Base-by-base conservation (phyloP, 163 green algal species). In the Prototheca wickerhamii region DNA sequence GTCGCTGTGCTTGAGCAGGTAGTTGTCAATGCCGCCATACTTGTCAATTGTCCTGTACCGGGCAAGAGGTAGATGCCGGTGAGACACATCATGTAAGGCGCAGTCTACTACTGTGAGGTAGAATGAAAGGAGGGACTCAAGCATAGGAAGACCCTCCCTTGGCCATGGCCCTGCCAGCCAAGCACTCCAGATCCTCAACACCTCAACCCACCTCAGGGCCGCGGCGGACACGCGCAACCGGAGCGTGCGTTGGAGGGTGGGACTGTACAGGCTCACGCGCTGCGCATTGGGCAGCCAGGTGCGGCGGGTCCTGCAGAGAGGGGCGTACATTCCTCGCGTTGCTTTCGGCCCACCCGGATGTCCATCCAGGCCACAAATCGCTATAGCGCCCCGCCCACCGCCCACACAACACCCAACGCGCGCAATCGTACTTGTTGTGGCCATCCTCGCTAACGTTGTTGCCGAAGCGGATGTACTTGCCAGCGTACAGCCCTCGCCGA, bases 401-500 rank as follows among this genome's bases (percentile, higher is more conserved):
- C n/a, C n/a, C n/a, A n/a, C n/a, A n/a, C n/a, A n/a, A n/a, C n/a
- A n/a, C n/a, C n/a, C n/a, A n/a, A n/a, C n/a, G n/a, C n/a, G n/a
- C n/a, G n/a, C n/a, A n/a, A n/a, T n/a, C n/a, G n/a, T 46, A 93
- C 87, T 80, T 91, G 69, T 94, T 92, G 63, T 80, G 84, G 32
- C 86, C 89, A 42, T 95, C 84, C 23, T 89, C 79, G 60, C 77
- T 89, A 20, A 95, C 69, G 49, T 86, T 88, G 71, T 95, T 95
- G 26, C 81, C 87, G n/a, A 73, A 82, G 3, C 76, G 64, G 5
- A 91, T 68, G 1, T 64, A 65, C 55, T 82, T 82, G 20, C 87
- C 87, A 23, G 71, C 84, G 65, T 87, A 95, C 6, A 95, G 67
- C 8, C 86, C 82, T 15, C 78, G 61, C 4, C 71, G 61, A 12